phyloP scores from a whole-genome alignment of 2,329 filamentous ascomycete genomes.

The Fusarium devonianum region DNA sequence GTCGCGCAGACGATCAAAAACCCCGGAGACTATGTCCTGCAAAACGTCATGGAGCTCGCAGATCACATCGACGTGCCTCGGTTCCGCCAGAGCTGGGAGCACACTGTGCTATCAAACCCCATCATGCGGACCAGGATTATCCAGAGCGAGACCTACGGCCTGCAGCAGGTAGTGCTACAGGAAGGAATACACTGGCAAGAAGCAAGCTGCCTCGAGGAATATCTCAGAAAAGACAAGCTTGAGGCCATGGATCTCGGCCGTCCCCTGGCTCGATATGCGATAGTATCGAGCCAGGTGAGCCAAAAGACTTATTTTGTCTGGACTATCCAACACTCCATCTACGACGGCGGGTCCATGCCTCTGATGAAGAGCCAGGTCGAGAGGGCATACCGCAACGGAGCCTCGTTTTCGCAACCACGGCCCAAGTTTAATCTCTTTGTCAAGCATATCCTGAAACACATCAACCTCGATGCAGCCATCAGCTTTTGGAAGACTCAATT shows the following conservation, averaged over 20 bases:
- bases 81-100: slow-evolving; percentile 2
- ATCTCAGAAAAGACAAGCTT: not conserved
- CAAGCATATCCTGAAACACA: not conserved
- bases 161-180: slow-evolving; percentile 6
- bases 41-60: slow-evolving; percentile 3
- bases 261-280: not conserved
- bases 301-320: slow-evolving; percentile 17
- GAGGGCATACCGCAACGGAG: not conserved
- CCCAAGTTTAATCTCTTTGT: slow-evolving; percentile 12
- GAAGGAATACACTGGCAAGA: slow-evolving; percentile 4
- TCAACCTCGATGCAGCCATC: not conserved
- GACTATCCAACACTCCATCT: slow-evolving; percentile 52
- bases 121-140: slow-evolving; percentile 15
- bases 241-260: slow-evolving; percentile 8
- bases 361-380: slow-evolving; percentile 33
- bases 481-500: slow-evolving; percentile 2
- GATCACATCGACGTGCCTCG: not conserved
- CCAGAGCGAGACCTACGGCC: not conserved
- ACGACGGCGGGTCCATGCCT: slow-evolving; percentile 60
- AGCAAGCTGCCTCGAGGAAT: not conserved
- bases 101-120: not conserved
- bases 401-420: not conserved
- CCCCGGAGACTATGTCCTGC: slow-evolving; percentile 5
- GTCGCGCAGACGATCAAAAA: slow-evolving; percentile 8
- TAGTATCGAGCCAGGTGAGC: not conserved